Conservation (phyloP, 2,329 filamentous ascomycete genomes). For the Alternaria sp. region DNA sequence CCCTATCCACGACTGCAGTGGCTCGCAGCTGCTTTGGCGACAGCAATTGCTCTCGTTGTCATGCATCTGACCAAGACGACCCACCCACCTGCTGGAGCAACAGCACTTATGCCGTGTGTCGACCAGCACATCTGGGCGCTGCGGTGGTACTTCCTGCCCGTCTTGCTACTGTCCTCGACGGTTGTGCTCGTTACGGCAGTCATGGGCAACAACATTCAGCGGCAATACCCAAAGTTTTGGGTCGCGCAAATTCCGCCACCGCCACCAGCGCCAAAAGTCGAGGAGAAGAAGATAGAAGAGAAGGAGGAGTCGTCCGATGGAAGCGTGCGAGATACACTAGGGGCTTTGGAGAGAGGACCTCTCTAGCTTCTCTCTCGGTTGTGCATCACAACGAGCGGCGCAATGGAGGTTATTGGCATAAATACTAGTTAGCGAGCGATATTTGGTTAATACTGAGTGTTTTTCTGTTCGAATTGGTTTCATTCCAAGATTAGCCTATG, state of each 20-base stretch:
- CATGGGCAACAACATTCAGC: constrained; percentile 56
- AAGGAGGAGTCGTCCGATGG: constrained; percentile 21
- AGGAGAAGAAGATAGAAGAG: constrained; percentile 15
- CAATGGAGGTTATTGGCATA: not conserved
- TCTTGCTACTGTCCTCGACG: constrained; percentile 53
- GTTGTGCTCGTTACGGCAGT: constrained; percentile 54
- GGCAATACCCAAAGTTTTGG: constrained; percentile 59
- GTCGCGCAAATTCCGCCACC: constrained; percentile 50
- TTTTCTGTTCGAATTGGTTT: not conserved
- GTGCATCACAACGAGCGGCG: not conserved
- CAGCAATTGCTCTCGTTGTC: constrained; percentile 54
- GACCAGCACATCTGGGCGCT: constrained; percentile 51
- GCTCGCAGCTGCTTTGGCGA: constrained; percentile 55
- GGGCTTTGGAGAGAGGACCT: constrained; percentile 32
- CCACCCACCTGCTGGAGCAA: constrained; percentile 59
- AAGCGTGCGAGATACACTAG: constrained; percentile 21
- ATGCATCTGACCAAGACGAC: constrained; percentile 59
- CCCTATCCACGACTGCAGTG: constrained; percentile 48
- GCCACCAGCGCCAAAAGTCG: constrained; percentile 24
- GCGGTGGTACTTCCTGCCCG: constrained; percentile 55
- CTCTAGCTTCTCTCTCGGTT: not conserved
- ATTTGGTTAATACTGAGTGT: not conserved
- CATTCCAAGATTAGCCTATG: not conserved
- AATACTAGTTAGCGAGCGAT: not conserved
- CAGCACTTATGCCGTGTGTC: constrained; percentile 55